Percentiles rank a stretch among this genome's conserved stretches.
phyloP scores from a whole-genome alignment of 2,329 filamentous ascomycete genomes.

The Chaetoscypha palmicola region DNA sequence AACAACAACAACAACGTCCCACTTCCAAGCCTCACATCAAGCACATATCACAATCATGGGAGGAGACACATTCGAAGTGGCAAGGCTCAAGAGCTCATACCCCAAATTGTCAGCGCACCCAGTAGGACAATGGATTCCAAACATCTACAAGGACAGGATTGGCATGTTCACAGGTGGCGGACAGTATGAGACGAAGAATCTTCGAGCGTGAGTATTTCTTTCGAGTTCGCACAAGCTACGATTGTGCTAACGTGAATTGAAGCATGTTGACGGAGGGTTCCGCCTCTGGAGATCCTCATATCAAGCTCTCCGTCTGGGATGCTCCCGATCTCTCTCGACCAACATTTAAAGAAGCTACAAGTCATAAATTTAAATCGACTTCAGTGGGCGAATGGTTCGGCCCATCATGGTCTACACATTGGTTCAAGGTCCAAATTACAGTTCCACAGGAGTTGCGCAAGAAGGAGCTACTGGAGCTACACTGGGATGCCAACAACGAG shows the following conservation, averaged over 20 bases:
- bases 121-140: conserved; percentile 72
- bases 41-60: conserved; percentile 31
- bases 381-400: conserved; percentile 75
- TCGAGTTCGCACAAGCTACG: conserved; percentile 2
- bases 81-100: conserved; percentile 26
- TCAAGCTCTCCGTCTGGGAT: conserved; percentile 81
- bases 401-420: conserved; percentile 95
- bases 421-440: conserved; percentile 80
- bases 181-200: conserved; percentile 70
- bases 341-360: conserved; percentile 75
- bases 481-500: conserved; percentile 94
- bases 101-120: conserved; percentile 34
- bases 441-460: conserved; percentile 66
- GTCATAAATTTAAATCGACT: conserved; percentile 67
- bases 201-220: conserved; percentile 54
- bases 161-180: conserved; percentile 71
- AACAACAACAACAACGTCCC: conserved; percentile 10
- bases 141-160: conserved; percentile 80
- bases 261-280: conserved; percentile 67
- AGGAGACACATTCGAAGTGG: conserved; percentile 26
- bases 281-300: conserved; percentile 61
- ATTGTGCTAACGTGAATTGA: conserved; percentile 6
- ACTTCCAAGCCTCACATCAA: no score
- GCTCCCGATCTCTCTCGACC: conserved; percentile 74
- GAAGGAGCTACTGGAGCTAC: conserved; percentile 82